Evolutionary conservation across 176 grass and related monocot genomes (phyloP), one percentile per base, ranked within the genome.

Genomic region (Oryza glumipatula): DNA sequence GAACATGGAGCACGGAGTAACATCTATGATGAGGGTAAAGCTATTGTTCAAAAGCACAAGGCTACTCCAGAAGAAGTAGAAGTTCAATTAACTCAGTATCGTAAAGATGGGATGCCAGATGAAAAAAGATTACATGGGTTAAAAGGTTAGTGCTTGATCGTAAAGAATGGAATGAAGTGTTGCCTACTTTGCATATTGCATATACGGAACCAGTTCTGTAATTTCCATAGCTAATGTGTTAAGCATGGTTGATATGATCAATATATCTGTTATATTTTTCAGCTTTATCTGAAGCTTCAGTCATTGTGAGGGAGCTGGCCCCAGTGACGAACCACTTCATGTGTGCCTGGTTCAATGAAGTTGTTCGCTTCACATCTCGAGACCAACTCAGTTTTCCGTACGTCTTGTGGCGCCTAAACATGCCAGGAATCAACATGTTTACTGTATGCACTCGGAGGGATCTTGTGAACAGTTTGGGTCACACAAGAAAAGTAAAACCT

Each of bases 301-400:
- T 98, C 45, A 96, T 98, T 75, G 91, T 98, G 77, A 98, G 96
- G 83, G 96, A 92, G 82, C 86, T 94, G 47, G 87, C 74, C 10
- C 89, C 91, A n/a, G 83, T 45, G 0, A 90, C 89, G 7, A 95
- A 95, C 48, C 90, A 92, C 58, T 98, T 92, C 83, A 98, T 96
- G 93, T 96, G 96, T 87, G 81, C 73, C 83, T 98, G 96, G 93
- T 98, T 98, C 78, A 95, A 96, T 87, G 96, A 98, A 91, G 96
- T 86, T 56, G 96, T 95, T 69, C 89, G 89, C 5, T 98, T 95
- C 88, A 98, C 96, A 58, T 96, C 96, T 54, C 91, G 93, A 35
- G 96, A 98, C 81, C 96, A 98, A 76, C 91, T 98, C 71, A 98
- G 96, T 78, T 98, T 98, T 51, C 96, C 96, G 9, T 98, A 95